Base-by-base conservation (phyloP, 805 yeast genomes). In the Cyberlindnera xishuangbannaensis region DNA sequence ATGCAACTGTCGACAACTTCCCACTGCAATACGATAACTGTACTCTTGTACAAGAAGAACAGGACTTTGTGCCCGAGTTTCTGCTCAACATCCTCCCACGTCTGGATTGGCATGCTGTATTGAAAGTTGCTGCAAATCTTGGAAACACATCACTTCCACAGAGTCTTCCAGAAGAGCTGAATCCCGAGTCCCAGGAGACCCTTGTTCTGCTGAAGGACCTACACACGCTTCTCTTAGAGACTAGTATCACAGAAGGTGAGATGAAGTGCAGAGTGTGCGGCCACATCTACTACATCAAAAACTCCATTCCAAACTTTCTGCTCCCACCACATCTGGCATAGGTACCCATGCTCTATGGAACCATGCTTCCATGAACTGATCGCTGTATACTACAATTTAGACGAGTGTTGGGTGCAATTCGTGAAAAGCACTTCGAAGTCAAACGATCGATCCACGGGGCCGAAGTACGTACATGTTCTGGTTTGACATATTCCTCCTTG, bases 241-340 rank as follows among this genome's bases (percentile, higher is more conserved):
- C 97, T 1, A 86, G 79, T 41, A 84, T 92, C 34, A 55, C 69
- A 8, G 90, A 88, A 48, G 99, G 98, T 3, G 77, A 78, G 49
- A 86, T 92, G 97, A 67, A 66, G 10, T 92, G 99, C 56, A 66
- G 71, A 15, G 80, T 80, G 60, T 92, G 99, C 56, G 78, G 75
- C 1, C 97, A 90, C 58, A 66, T 83, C 7, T 92, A 88, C 61
- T 76, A 82, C 63, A 83, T 92, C 63, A 90, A 88, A 61, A 88
- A 86, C 65, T 77, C 92, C 32, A 87, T 92, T 48, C 96, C 99
- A 22, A 90, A 90, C 67, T 82, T 92, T 60, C 63, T 92, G 34
- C 70, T 92, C 22, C 97, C 98, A 20, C 97, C 97, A 6, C 97
- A 92, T 55, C 67, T 92, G 47, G 94, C 88, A 10, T 64, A 30